Conservation (phyloP, 352 stramenopile genomes). For the Pythium brachiatum region DNA sequence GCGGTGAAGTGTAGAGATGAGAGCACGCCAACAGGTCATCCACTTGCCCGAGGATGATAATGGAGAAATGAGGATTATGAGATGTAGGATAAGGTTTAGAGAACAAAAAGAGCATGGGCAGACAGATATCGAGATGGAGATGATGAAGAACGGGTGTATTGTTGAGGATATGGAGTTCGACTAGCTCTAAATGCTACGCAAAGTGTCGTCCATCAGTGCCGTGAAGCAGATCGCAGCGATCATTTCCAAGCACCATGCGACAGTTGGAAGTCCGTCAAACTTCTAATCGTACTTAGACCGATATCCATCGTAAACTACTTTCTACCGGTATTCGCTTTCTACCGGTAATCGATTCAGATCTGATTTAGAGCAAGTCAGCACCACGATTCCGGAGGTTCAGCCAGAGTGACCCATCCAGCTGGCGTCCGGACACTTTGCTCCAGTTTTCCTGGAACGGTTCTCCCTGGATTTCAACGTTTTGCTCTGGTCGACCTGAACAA, state of each 20-base stretch:
- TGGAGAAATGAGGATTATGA: background rate
- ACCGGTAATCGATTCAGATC: too few relatives aligned
- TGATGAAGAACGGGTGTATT: background rate
- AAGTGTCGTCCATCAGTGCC: background rate
- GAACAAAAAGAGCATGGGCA: background rate
- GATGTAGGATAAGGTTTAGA: background rate
- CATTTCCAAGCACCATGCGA: background rate
- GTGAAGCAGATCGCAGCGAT: too few relatives aligned
- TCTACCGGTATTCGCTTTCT: too few relatives aligned
- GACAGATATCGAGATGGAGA: background rate
- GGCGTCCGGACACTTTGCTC: too few relatives aligned
- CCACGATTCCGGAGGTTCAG: background rate
- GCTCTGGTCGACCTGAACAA: background rate
- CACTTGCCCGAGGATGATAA: background rate
- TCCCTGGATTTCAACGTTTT: background rate
- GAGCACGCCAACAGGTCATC: background rate
- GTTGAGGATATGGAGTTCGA: background rate
- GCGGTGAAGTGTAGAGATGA: background rate
- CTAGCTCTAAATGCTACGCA: background rate
- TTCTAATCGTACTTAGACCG: background rate
- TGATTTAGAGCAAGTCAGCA: too few relatives aligned
- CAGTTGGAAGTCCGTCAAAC: constrained; percentile 23
- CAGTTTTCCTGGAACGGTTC: too few relatives aligned
- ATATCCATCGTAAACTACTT: too few relatives aligned
- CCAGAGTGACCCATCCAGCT: too few relatives aligned